Conservation (phyloP, 768 basidiomycete species). For the Candolleomyces eurysporus region DNA sequence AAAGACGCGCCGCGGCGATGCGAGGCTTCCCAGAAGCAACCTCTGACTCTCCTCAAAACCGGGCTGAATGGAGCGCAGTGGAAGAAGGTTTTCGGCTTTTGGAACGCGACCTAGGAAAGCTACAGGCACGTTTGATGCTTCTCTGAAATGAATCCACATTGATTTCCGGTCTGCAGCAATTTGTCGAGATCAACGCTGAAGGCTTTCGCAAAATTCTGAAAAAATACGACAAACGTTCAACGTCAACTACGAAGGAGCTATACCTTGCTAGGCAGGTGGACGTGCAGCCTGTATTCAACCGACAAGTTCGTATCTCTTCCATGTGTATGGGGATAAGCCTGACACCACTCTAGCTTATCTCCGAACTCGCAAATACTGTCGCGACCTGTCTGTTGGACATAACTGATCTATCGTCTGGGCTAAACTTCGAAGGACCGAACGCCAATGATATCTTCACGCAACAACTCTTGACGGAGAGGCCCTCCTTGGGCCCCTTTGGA, state of each 20-base stretch:
- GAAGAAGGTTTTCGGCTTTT: slow-evolving; percentile 95
- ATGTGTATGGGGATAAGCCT: slow-evolving; percentile 2
- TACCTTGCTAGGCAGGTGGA: slow-evolving; percentile 96
- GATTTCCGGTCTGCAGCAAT: slow-evolving; percentile 59
- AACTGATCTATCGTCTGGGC: slow-evolving; percentile 70
- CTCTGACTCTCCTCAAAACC: slow-evolving; percentile 58
- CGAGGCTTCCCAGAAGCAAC: slow-evolving; percentile 66
- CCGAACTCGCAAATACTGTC: slow-evolving; percentile 91
- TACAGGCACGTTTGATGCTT: slow-evolving; percentile 61
- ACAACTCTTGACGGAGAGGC: slow-evolving; percentile 64
- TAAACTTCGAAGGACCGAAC: slow-evolving; percentile 78
- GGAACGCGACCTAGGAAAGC: slow-evolving; percentile 90
- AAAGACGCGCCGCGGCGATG: slow-evolving; percentile 81
- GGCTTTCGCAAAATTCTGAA: slow-evolving; percentile 97
- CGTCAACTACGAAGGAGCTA: slow-evolving; percentile 92
- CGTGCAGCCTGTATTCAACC: slow-evolving; percentile 97
- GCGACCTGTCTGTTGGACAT: slow-evolving; percentile 79
- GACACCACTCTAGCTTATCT: slow-evolving; percentile 67
- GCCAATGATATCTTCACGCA: slow-evolving; percentile 73
- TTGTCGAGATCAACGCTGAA: slow-evolving; percentile 94
- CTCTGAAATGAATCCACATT: background rate
- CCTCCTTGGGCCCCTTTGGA: slow-evolving; percentile 68
- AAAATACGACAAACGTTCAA: slow-evolving; percentile 97
- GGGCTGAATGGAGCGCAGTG: slow-evolving; percentile 93
- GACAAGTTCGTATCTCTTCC: slow-evolving; percentile 60